Percentiles rank a stretch among this genome's conserved stretches.
These are phyloP conservation scores for Cymodocea nodosa DNA, from an alignment of 116 monocot species.

Conservation along the genomic window DNA sequence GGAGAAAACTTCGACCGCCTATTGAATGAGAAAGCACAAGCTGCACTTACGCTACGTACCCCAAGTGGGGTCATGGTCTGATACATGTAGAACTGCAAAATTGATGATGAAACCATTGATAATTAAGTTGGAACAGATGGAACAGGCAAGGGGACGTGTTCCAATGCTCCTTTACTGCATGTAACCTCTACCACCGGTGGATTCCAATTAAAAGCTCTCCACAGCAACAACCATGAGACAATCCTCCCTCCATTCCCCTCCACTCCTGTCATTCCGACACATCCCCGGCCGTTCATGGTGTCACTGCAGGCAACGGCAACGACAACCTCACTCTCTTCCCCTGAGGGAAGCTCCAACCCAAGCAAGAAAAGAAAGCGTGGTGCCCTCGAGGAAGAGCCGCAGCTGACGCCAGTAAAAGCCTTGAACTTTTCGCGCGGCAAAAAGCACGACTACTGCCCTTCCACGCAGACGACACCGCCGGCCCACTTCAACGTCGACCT, in stretches of 20 bases:
- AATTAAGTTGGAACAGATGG: too few relatives aligned
- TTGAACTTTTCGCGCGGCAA: not conserved
- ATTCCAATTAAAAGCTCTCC: too few relatives aligned
- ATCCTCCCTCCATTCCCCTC: not conserved
- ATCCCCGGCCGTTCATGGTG: not conserved
- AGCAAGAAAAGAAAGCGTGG: conserved; percentile 2
- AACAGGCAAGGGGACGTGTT: too few relatives aligned
- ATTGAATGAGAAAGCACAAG: too few relatives aligned
- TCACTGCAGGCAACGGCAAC: not conserved
- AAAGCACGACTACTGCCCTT: not conserved
- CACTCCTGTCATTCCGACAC: not conserved
- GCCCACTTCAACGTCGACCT: conserved; percentile 26
- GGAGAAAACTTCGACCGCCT: too few relatives aligned
- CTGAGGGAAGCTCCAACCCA: not conserved
- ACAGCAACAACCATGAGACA: too few relatives aligned
- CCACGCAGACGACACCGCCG: not conserved
- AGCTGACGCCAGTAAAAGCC: not conserved
- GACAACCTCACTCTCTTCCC: not conserved
- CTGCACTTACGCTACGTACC: too few relatives aligned
- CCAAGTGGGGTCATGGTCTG: too few relatives aligned
- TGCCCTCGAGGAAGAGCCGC: not conserved
- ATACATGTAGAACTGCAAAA: too few relatives aligned
- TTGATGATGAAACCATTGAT: too few relatives aligned
- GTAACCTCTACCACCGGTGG: too few relatives aligned
- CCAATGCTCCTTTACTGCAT: too few relatives aligned